phyloP scores from a whole-genome alignment of 2,329 filamentous ascomycete species.

The Dothistroma pini region DNA sequence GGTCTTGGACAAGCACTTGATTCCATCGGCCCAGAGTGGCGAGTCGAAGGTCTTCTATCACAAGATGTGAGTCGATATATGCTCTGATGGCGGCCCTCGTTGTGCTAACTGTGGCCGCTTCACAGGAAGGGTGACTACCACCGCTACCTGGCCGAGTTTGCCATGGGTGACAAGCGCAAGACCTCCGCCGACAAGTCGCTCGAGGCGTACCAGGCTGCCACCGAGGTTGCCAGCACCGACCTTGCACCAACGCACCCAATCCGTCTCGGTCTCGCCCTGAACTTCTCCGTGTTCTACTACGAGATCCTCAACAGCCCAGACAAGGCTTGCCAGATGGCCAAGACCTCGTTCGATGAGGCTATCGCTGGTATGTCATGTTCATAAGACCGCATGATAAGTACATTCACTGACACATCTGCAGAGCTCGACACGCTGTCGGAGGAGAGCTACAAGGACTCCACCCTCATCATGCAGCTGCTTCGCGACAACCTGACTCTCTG shows the following conservation, averaged over 20 bases:
- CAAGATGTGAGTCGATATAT: constrained; percentile 75
- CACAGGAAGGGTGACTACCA: constrained; percentile 98
- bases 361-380: constrained; percentile 65
- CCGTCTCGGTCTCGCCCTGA: constrained; percentile 84
- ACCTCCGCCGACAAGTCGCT: constrained; percentile 88
- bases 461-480: constrained; percentile 97
- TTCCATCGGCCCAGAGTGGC: constrained; percentile 88
- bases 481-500: constrained; percentile 98
- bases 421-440: constrained; percentile 96
- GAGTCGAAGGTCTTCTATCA: constrained; percentile 99
- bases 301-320: constrained; percentile 99
- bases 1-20: constrained; percentile 89
- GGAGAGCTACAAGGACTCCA: constrained; percentile 99
- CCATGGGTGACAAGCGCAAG: constrained; percentile 91
- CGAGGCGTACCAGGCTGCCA: constrained; percentile 94
- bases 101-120: constrained; percentile 15
- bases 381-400: not conserved
- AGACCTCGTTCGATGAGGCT: constrained; percentile 93
- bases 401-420: constrained; percentile 36
- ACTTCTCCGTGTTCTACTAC: constrained; percentile 99
- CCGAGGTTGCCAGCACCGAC: constrained; percentile 84
- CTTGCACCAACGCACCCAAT: constrained; percentile 90
- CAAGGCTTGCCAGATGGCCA: constrained; percentile 95
- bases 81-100: not conserved
- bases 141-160: constrained; percentile 97